phyloP scores from a whole-genome alignment of 78 protist species.

The Polysphondylium violaceum region DNA sequence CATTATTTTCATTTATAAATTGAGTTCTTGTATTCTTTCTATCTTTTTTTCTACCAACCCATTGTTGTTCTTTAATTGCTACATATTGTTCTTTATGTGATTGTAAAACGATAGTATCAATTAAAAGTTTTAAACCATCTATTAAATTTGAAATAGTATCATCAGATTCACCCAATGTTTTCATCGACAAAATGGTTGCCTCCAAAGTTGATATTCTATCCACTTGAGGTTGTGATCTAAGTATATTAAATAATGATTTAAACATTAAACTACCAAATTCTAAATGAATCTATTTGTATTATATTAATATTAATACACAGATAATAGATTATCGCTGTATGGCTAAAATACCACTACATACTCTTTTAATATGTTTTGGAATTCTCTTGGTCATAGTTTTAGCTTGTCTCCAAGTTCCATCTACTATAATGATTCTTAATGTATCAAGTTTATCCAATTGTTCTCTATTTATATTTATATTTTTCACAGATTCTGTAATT shows the following conservation, averaged over 20 bases:
- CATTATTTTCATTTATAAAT: too few relatives aligned
- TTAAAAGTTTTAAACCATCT: neutral
- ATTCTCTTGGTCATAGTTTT: conserved; percentile 38
- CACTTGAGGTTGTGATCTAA: conserved; percentile 71
- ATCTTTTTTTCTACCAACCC: too few relatives aligned
- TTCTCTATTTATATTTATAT: conserved; percentile 15
- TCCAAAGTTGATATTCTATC: conserved; percentile 77
- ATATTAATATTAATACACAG: neutral
- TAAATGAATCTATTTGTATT: conserved; percentile 19
- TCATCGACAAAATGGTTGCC: conserved; percentile 46
- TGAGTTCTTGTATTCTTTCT: too few relatives aligned
- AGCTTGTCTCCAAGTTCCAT: conserved; percentile 76
- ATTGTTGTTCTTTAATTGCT: neutral
- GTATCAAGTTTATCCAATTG: conserved; percentile 2
- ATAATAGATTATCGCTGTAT: neutral
- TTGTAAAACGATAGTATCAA: conserved; percentile 6
- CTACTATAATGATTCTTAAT: conserved; percentile 44
- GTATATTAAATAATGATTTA: conserved; percentile 46
- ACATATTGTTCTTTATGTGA: neutral
- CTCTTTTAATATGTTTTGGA: conserved; percentile 52
- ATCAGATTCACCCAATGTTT: conserved; percentile 31
- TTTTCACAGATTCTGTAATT: conserved; percentile 32
- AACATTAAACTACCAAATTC: conserved; percentile 52
- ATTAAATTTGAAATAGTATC: neutral
- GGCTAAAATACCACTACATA: neutral